phyloP scores from a whole-genome alignment of 768 basidiomycete species.

The Pulveroboletus frians region DNA sequence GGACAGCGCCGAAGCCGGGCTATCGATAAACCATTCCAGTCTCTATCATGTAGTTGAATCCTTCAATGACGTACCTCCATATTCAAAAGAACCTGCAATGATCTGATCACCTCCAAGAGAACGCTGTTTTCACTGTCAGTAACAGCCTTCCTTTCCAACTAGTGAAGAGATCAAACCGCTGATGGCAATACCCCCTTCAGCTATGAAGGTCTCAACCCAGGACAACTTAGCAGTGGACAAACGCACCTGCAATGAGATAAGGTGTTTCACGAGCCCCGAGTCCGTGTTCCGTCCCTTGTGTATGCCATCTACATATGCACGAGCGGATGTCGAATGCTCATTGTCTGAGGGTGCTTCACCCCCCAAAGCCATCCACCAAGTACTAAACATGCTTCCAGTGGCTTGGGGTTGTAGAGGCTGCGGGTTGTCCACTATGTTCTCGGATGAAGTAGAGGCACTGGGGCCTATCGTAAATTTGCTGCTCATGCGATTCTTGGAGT shows the following conservation, averaged over 20 bases:
- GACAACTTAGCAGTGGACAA: constrained; percentile 74
- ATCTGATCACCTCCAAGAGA: constrained; percentile 71
- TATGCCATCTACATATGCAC: constrained; percentile 61
- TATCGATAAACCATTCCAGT: constrained; percentile 25
- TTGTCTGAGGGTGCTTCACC: constrained; percentile 36
- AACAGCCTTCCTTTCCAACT: constrained; percentile 56
- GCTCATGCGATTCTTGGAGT: constrained; percentile 34
- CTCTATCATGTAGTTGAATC: neutral
- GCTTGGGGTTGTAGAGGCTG: constrained; percentile 53
- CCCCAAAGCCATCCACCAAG: constrained; percentile 72
- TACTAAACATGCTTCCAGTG: constrained; percentile 73
- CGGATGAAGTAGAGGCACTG: constrained; percentile 20
- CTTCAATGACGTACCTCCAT: constrained; percentile 54
- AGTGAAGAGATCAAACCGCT: constrained; percentile 52
- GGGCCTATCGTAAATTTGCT: constrained; percentile 33
- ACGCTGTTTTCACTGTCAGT: constrained; percentile 64
- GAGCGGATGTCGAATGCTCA: constrained; percentile 45
- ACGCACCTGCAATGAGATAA: constrained; percentile 80
- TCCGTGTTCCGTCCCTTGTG: constrained; percentile 50
- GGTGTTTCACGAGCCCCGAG: constrained; percentile 63
- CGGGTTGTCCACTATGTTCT: constrained; percentile 27
- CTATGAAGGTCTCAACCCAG: constrained; percentile 73
- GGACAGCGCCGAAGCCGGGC: constrained; percentile 67
- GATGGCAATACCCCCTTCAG: constrained; percentile 61
- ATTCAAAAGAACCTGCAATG: constrained; percentile 77